Evolutionary conservation across 2,329 filamentous ascomycete genomes (phyloP), one percentile per base, ranked within the genome.

Genomic region (Ascochyta lentis): DNA sequence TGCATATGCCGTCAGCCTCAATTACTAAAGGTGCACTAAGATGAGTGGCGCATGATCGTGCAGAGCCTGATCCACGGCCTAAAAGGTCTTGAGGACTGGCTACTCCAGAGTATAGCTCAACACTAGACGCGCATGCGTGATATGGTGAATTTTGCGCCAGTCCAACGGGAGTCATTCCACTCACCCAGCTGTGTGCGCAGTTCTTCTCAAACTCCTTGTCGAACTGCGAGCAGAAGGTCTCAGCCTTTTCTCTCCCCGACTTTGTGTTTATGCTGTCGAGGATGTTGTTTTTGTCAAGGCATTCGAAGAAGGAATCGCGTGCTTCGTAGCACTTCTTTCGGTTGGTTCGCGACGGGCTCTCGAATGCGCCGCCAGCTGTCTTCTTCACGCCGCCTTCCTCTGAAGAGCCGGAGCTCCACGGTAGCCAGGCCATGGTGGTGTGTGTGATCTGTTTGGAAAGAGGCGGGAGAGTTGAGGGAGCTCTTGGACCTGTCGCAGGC

Each of bases 161-260:
- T 19, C 4, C 24, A 19, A 19, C 1, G 9, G n/a, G 19, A 31
- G 13, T 8, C n/a, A 9, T 23, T 13, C 26, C 15, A 84, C 89
- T 66, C 78, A 96, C 95, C 95, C 95, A 99, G 73, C 92, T 93
- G 56, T 82, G 84, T 16, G 92, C 92, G 76, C 95, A 99, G 73
- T 94, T 90, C 66, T 84, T 83, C 78, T 96, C 92, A 70, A 98
- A 96, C 54, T 81, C 84, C 49, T 77, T 78, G 47, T 86, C 78
- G 67, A 90, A 84, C 44, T 78, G 76, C 33, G 80, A 80, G 70
- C 90, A 93, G 49, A 82, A 80, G 60, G 81, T 82, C 59, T 78
- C 78, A 16, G 73, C 65, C 27, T 71, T 72, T 22, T 72, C 69
- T 51, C 80, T 83, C 54, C 83, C 83, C 58, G 83, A 82, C 63